A percentile compares a stretch with the other conserved stretches of the same genome.
phyloP scores from a whole-genome alignment of 148 eudicot species.

The Silene conica region DNA sequence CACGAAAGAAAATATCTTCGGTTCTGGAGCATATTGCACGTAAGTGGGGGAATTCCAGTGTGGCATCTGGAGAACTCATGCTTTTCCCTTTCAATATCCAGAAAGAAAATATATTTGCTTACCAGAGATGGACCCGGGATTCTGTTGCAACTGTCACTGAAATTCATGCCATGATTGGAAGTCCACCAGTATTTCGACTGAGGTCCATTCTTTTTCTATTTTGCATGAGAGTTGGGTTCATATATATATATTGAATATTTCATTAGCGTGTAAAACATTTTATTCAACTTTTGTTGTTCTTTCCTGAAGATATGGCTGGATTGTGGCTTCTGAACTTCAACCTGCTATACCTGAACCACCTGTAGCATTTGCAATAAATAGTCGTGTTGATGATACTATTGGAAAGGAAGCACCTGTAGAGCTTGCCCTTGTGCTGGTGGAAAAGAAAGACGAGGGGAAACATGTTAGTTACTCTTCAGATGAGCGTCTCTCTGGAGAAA shows the following conservation, averaged over 20 bases:
- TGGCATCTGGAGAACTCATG: slow-evolving; percentile 69
- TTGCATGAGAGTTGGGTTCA: slow-evolving; percentile 1
- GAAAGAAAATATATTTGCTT: slow-evolving; percentile 49
- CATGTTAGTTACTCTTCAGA: slow-evolving; percentile 16
- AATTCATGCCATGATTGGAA: slow-evolving; percentile 66
- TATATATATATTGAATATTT: background rate
- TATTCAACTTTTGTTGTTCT: slow-evolving; percentile 8
- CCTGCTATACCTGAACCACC: slow-evolving; percentile 34
- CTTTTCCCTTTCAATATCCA: slow-evolving; percentile 65
- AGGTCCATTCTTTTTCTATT: slow-evolving; percentile 42
- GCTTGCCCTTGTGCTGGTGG: slow-evolving; percentile 17
- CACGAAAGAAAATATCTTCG: slow-evolving; percentile 87
- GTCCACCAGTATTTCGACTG: slow-evolving; percentile 75
- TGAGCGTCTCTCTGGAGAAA: slow-evolving; percentile 29
- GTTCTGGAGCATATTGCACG: slow-evolving; percentile 87
- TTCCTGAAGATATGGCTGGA: slow-evolving; percentile 85
- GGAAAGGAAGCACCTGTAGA: slow-evolving; percentile 22
- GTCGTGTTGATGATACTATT: slow-evolving; percentile 18
- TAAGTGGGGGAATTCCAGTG: slow-evolving; percentile 83
- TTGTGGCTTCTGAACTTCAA: slow-evolving; percentile 41
- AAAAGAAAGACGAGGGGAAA: slow-evolving; percentile 27
- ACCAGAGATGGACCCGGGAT: slow-evolving; percentile 71
- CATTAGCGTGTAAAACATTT: slow-evolving; percentile 3
- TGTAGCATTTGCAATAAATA: slow-evolving; percentile 22
- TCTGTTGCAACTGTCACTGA: slow-evolving; percentile 81